Evolutionary conservation across 176 grass and related monocot genomes (phyloP), one percentile per base, ranked within the genome.

Genomic region (Juncus inflexus): DNA sequence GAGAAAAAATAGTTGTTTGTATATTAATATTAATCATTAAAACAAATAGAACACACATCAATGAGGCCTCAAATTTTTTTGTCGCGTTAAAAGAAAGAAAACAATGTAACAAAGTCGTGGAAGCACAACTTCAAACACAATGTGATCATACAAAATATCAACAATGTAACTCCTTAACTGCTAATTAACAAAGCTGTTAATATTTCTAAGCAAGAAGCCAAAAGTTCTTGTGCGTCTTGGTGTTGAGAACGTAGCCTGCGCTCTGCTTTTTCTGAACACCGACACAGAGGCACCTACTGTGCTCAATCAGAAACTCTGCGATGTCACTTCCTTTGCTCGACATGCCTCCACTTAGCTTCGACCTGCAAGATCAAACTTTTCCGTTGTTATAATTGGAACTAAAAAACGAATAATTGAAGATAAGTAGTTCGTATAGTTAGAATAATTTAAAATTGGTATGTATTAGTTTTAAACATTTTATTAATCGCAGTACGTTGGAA

Each of bases 181-280:
- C 54, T 74, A 74, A 62, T 62, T 8, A 67, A 42, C 54, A 63
- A 65, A 65, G 35, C 51, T n/a, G 19, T 36, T 35, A 54, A 49
- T 58, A 65, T 12, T 66, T 63, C 73, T 78, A 89, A 55, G 86
- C 91, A 61, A 96, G 91, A 76, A 87, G 87, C 91, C 91, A 96
- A 64, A 83, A 96, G 79, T 96, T 96, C 62, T 83, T 96, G 60
- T 96, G 91, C 6, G 87, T 90, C 87, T 83, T 90, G 57, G 76
- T 87, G 78, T 87, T 96, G 76, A 90, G 87, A 50, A 96, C 73
- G 72, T 96, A 96, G 9, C 91, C 91, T 6, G 84, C 79, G 53
- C 90, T 96, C 53, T 96, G 87, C 47, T 96, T 96, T 78, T 90
- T 96, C 78, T 90, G 87, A 28, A 96, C 91, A 63, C 83, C 89